Conservation (phyloP, 768 basidiomycete genomes). For the Phylloporus sp. region DNA sequence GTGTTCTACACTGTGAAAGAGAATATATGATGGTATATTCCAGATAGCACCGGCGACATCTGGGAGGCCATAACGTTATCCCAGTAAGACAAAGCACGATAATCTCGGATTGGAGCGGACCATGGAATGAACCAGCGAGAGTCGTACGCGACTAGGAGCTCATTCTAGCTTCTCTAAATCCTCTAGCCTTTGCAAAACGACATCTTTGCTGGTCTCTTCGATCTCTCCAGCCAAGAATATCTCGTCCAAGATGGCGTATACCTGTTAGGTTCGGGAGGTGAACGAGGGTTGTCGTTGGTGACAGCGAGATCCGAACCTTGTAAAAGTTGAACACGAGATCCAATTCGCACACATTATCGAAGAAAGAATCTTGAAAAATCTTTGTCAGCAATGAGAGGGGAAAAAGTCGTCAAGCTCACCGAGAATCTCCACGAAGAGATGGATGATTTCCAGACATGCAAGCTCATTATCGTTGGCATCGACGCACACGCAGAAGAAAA, state of each 20-base stretch:
- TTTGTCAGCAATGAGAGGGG: neutral
- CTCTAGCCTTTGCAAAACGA: slow-evolving; percentile 85
- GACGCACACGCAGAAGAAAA: slow-evolving; percentile 97
- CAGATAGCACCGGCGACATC: no score
- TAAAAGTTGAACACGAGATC: slow-evolving; percentile 99
- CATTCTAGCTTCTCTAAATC: slow-evolving; percentile 91
- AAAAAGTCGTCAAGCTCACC: slow-evolving; percentile 52
- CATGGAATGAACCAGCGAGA: slow-evolving; percentile 2
- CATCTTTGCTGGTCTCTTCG: slow-evolving; percentile 96
- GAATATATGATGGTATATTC: no score
- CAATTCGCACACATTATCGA: slow-evolving; percentile 97
- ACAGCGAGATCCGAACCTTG: slow-evolving; percentile 49
- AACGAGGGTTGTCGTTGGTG: slow-evolving; percentile 1
- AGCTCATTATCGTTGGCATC: slow-evolving; percentile 98
- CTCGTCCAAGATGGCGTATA: slow-evolving; percentile 97
- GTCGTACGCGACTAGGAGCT: slow-evolving; percentile 14
- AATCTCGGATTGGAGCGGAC: slow-evolving; percentile 5
- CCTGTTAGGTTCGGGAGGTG: slow-evolving; percentile 40
- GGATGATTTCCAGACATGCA: slow-evolving; percentile 95
- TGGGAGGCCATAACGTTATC: neutral
- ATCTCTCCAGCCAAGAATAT: slow-evolving; percentile 98
- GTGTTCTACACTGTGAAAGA: neutral
- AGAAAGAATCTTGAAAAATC: slow-evolving; percentile 75
- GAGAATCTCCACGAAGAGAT: slow-evolving; percentile 95
- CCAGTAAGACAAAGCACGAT: neutral